Conservation (phyloP, 2,329 filamentous ascomycete genomes). For the Colletotrichum brevisporum region DNA sequence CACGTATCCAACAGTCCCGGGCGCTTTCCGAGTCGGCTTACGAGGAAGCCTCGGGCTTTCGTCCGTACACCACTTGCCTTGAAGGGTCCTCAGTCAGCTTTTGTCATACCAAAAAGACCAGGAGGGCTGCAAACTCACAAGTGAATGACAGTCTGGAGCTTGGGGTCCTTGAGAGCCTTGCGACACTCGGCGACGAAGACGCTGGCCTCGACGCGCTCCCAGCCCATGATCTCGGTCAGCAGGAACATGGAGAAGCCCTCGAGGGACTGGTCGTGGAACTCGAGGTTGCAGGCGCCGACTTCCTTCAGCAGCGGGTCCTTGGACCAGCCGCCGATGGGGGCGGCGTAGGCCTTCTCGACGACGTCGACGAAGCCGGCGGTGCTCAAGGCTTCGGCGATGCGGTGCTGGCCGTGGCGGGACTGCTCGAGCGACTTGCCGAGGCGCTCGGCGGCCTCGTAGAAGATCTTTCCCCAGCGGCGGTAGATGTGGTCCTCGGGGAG, state of each 20-base stretch:
- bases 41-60: slow-evolving; percentile 8
- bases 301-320: slow-evolving; percentile 42
- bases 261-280: slow-evolving; percentile 45
- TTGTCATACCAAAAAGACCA: background rate
- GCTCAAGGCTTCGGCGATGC: slow-evolving; percentile 37
- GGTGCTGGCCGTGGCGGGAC: slow-evolving; percentile 41
- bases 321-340: slow-evolving; percentile 47
- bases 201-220: slow-evolving; percentile 44
- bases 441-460: slow-evolving; percentile 46
- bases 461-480: slow-evolving; percentile 47
- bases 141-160: slow-evolving; percentile 15
- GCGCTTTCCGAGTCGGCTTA: no score
- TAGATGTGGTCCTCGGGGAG: slow-evolving; percentile 46
- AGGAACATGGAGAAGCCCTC: slow-evolving; percentile 49
- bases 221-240: slow-evolving; percentile 48
- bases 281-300: slow-evolving; percentile 44
- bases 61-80: slow-evolving; percentile 30
- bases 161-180: slow-evolving; percentile 20
- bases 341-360: slow-evolving; percentile 24
- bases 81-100: background rate
- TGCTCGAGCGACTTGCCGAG: slow-evolving; percentile 44
- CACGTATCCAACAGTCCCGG: no score
- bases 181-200: slow-evolving; percentile 45
- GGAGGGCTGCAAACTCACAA: slow-evolving; percentile 1
- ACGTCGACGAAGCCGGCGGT: slow-evolving; percentile 41